These are phyloP conservation scores for Purshia tridentata DNA, from an alignment of 306 rosid genomes.

Conservation along the genomic window DNA sequence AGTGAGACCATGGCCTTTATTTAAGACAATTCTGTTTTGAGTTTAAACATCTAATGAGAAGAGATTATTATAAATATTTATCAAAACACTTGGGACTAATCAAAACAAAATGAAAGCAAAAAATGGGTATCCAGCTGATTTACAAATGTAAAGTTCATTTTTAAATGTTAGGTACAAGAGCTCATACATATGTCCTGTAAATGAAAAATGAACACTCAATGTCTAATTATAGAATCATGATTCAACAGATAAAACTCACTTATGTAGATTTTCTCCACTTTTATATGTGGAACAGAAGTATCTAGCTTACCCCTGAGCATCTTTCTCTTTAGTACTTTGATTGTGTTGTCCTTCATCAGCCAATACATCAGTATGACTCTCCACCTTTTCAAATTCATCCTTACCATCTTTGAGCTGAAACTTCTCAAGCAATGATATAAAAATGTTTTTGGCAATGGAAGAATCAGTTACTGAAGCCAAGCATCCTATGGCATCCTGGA, in stretches of 20 bases:
- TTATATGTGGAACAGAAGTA: background rate
- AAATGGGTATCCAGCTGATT: background rate
- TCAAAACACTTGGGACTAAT: background rate
- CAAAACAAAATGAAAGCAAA: background rate
- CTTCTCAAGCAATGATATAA: slow-evolving; percentile 53
- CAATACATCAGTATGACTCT: slow-evolving; percentile 26
- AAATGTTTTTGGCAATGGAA: slow-evolving; percentile 46
- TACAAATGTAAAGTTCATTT: background rate
- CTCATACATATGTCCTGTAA: background rate
- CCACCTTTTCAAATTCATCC: slow-evolving; percentile 38
- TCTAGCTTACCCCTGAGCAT: slow-evolving; percentile 51
- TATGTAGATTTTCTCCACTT: slow-evolving; percentile 1
- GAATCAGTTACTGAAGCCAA: slow-evolving; percentile 82
- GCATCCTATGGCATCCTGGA: slow-evolving; percentile 85
- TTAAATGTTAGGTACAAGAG: background rate
- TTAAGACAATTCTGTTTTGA: background rate
- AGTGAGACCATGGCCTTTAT: background rate
- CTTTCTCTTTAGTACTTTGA: slow-evolving; percentile 39
- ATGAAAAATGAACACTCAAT: background rate
- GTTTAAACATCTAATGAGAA: background rate
- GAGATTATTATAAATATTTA: background rate
- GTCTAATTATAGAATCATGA: background rate
- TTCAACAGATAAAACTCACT: slow-evolving; percentile 6
- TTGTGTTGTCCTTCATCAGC: slow-evolving; percentile 34
- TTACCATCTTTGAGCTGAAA: slow-evolving; percentile 45